Base-by-base conservation (phyloP, 1,284 basidiomycete species). In the Bondarzewia mesenterica region DNA sequence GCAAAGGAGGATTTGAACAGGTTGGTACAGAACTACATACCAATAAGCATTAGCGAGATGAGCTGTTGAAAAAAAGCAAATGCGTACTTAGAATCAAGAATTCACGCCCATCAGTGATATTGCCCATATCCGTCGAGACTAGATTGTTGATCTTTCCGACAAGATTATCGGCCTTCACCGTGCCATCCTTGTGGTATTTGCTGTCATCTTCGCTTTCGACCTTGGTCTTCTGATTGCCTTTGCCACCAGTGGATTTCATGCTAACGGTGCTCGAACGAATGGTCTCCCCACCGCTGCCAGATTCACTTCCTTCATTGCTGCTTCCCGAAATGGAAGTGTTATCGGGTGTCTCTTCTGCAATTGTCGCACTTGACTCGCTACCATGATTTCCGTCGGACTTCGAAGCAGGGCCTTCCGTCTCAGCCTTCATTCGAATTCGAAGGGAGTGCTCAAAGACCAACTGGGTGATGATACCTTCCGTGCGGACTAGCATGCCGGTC, bases 381-480 rank as follows among this genome's bases (percentile, higher is more conserved):
- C n/a, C 29, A 32, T 2, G 29, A 10, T 32, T 32, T n/a, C 10
- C 29, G 16, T 47, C 42, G 12, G 53, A 51, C 7, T 39, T 63
- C 27, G 64, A 58, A 2, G 58, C 52, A 14, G 58, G 56, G 23
- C 52, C 46, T 44, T 60, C 53, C n/a, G 58, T 55, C 32, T 63
- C 65, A 0, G 66, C 59, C 49, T 69, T 70, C 63, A 80, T 69
- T 21, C 78, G 69, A 21, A 81, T 71, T 12, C 76, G 69, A 12
- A 83, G 66, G 2, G 78, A 64, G 49, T 80, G 78, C 51, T 78
- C 73, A 59, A 81, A 80, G 4, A 81, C 58, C 6, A 80, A 66
- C 54, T 81, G 74, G 0, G 77, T 80, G 42, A 81, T 57, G 53
- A 82, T 65, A 0, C 70, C 72, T 58, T 80, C 72, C 5, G 60